Evolutionary conservation across 2,329 filamentous ascomycete species (phyloP).

Genomic region (Botrytis cinerea): DNA sequence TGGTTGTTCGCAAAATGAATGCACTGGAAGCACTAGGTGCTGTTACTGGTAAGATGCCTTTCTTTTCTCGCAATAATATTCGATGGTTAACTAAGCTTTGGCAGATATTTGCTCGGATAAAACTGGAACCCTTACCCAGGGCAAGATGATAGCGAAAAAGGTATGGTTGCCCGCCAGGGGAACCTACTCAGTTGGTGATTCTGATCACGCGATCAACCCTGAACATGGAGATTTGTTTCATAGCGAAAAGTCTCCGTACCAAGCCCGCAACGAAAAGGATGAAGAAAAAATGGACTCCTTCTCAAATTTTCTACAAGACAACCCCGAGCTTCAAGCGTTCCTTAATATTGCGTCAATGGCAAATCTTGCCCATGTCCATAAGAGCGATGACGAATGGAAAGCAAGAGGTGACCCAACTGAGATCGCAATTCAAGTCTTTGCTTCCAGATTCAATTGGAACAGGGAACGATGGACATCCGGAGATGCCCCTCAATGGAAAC

Average conservation of each 20-base stretch:
- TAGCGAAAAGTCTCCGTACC: constrained; percentile 38
- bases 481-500: constrained; percentile 53
- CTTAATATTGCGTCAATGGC: constrained; percentile 65
- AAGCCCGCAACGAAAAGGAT: not conserved
- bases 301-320: constrained; percentile 47
- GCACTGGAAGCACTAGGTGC: constrained; percentile 58
- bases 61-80: constrained; percentile 39
- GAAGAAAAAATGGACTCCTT: constrained; percentile 9
- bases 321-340: constrained; percentile 53
- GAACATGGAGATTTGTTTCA: constrained; percentile 48
- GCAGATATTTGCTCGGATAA: constrained; percentile 70
- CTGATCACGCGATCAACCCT: constrained; percentile 54
- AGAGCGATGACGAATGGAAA: constrained; percentile 56
- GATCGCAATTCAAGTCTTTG: constrained; percentile 75
- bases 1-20: constrained; percentile 59
- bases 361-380: constrained; percentile 64
- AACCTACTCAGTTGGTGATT: constrained; percentile 53
- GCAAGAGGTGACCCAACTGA: constrained; percentile 69
- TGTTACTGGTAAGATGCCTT: constrained; percentile 54
- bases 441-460: constrained; percentile 66
- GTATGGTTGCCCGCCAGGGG: constrained; percentile 56
- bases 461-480: constrained; percentile 53
- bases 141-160: constrained; percentile 51
- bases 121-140: constrained; percentile 66
- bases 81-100: constrained; percentile 40